phyloP scores from a whole-genome alignment of 306 rosid genomes.

The Cucumis hystrix region DNA sequence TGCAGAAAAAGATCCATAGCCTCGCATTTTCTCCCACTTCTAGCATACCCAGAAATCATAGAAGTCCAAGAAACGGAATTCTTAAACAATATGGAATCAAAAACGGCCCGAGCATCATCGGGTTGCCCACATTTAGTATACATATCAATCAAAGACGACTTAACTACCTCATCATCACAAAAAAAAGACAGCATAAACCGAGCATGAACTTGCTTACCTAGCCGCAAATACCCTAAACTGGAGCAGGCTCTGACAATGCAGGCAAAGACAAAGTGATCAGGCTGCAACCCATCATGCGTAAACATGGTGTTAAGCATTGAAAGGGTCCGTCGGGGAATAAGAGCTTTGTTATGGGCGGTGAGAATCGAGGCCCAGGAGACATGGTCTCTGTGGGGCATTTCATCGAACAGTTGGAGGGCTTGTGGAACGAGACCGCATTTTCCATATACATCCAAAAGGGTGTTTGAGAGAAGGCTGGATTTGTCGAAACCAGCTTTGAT shows the following conservation, averaged over 20 bases:
- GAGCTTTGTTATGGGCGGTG: conserved; percentile 61
- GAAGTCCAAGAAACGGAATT: conserved; percentile 64
- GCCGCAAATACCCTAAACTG: conserved; percentile 25
- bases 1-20: conserved; percentile 39
- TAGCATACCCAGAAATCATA: conserved; percentile 67
- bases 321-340: conserved; percentile 30
- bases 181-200: conserved; percentile 42
- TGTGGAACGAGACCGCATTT: conserved; percentile 41
- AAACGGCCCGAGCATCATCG: conserved; percentile 41
- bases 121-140: conserved; percentile 53
- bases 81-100: conserved; percentile 32
- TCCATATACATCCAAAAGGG: conserved; percentile 44
- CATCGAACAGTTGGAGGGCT: conserved; percentile 55
- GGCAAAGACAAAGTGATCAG: conserved; percentile 75
- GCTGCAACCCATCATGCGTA: conserved; percentile 22
- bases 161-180: conserved; percentile 52
- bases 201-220: conserved; percentile 59
- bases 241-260: conserved; percentile 57
- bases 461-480: conserved; percentile 38
- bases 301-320: conserved; percentile 31
- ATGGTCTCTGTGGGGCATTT: conserved; percentile 42
- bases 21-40: conserved; percentile 45
- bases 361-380: conserved; percentile 73
- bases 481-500: conserved; percentile 36
- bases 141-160: conserved; percentile 74